Percentiles rank a stretch among this genome's conserved stretches.
Conservation (phyloP, 2,329 filamentous ascomycete species). For the Xylaria digitata region DNA sequence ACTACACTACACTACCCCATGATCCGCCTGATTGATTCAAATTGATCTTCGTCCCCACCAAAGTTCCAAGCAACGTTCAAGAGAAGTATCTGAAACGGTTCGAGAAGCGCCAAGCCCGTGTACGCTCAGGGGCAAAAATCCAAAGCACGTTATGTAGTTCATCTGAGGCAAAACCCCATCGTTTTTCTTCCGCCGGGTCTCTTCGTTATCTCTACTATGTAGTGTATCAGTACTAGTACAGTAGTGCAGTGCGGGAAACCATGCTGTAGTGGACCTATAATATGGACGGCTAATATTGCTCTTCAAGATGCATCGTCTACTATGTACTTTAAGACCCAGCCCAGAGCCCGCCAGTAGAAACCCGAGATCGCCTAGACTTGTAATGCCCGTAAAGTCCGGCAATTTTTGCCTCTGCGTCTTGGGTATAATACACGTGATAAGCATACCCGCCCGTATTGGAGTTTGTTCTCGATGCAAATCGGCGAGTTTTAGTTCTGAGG, state of each 20-base stretch:
- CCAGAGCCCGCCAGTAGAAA: neutral
- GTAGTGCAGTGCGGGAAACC: too few species aligned
- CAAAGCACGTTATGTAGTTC: neutral
- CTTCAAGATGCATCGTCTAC: too few species aligned
- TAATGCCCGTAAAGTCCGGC: neutral
- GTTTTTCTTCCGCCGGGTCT: neutral
- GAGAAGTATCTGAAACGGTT: conserved; percentile 34
- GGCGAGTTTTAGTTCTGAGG: neutral
- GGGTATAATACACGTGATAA: too few species aligned
- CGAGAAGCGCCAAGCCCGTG: conserved; percentile 30
- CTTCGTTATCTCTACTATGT: too few species aligned
- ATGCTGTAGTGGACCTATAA: neutral
- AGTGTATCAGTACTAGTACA: neutral
- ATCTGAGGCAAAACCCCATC: neutral
- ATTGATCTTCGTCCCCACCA: conserved; percentile 18
- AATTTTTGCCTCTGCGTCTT: neutral
- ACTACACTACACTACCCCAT: conserved; percentile 12
- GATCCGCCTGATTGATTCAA: conserved; percentile 16
- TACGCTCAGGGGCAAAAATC: conserved; percentile 17
- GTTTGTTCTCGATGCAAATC: too few species aligned
- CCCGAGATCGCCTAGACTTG: neutral
- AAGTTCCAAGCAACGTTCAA: conserved; percentile 17
- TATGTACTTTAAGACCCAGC: neutral
- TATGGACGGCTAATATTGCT: neutral
- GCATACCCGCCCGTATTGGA: too few species aligned